These are phyloP conservation scores for Pneumocystis murina DNA, from an alignment of 1,139 yeast genomes.

Conservation along the genomic window DNA sequence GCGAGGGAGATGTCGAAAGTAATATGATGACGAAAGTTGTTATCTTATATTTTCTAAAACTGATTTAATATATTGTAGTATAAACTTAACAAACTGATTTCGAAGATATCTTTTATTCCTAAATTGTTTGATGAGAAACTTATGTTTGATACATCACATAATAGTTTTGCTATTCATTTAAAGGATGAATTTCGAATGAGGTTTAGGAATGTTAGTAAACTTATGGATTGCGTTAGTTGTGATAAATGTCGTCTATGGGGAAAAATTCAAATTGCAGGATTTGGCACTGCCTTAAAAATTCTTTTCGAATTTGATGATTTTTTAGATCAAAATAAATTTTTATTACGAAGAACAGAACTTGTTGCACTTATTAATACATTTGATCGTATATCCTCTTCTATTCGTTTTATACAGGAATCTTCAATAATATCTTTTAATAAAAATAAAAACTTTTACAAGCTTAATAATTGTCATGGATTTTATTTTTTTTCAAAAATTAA, in stretches of 20 bases:
- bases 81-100: slow-evolving; percentile 8
- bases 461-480: background rate
- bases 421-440: background rate
- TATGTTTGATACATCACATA: slow-evolving; percentile 25
- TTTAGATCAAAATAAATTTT: background rate
- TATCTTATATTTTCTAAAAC: background rate
- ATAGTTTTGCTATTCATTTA: slow-evolving; percentile 22
- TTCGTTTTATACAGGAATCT: slow-evolving; percentile 47
- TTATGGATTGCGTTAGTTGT: slow-evolving; percentile 98
- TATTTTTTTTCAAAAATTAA: background rate
- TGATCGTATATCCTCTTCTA: slow-evolving; percentile 76
- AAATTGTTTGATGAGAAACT: slow-evolving; percentile 40
- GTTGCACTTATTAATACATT: slow-evolving; percentile 85
- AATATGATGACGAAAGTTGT: slow-evolving; percentile 6
- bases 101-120: slow-evolving; percentile 31
- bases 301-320: slow-evolving; percentile 57
- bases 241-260: slow-evolving; percentile 98
- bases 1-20: slow-evolving; percentile 27
- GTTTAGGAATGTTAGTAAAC: slow-evolving; percentile 75
- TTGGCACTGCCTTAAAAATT: slow-evolving; percentile 87
- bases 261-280: slow-evolving; percentile 88
- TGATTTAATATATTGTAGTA: background rate
- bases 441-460: background rate
- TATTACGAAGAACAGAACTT: slow-evolving; percentile 57
- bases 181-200: slow-evolving; percentile 73